Base-by-base conservation (phyloP, 345 rosid genomes). In the Hibiscus tridactylites region DNA sequence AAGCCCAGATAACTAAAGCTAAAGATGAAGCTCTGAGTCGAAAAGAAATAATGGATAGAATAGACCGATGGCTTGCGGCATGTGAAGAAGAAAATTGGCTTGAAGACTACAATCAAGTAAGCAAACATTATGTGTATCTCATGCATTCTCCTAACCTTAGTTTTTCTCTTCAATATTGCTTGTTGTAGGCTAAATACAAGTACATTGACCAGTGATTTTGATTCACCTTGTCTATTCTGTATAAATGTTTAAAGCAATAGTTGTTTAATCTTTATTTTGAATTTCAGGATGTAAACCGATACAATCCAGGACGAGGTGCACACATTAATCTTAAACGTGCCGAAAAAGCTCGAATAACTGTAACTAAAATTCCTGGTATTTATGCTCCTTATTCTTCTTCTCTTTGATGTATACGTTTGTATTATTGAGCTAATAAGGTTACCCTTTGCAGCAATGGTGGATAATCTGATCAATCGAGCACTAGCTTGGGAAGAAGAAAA, bases 61-160 rank as follows among this genome's bases (percentile, higher is more conserved):
- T 95, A 72, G 96, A 92, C 24, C 82, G 91, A 73, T 95, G 99
- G 97, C 99, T 95, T 54, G 85, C 81, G 13, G 97, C 96, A 49
- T 92, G 97, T 68, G 96, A 95, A 80, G 99, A 92, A 75, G 99
- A 95, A 63, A 92, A 88, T 73, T 95, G 99, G 97, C 87, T 95
- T 64, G 97, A 95, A 83, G 94, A 90, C 70, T 95, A 95, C 77
- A 89, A 84, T 76, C 92, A 72, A 79, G 99, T 95, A 79, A 81
- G 85, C 0, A 52, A 16, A 17, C 57, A 6, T 52, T 52, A n/a
- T 52, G 57, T n/a, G 57, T 16, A n/a, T 52, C 57, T 52, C 57
- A 39, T 39, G 57, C 5, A 2, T 52, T n/a, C 19, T 57, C 16
- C 12, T 39, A 13, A 5, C 29, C 24, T 49, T 9, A 17, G 35